Evolutionary conservation across 176 grass and related monocot species (phyloP).

Genomic region (Rhynchospora pubera): DNA sequence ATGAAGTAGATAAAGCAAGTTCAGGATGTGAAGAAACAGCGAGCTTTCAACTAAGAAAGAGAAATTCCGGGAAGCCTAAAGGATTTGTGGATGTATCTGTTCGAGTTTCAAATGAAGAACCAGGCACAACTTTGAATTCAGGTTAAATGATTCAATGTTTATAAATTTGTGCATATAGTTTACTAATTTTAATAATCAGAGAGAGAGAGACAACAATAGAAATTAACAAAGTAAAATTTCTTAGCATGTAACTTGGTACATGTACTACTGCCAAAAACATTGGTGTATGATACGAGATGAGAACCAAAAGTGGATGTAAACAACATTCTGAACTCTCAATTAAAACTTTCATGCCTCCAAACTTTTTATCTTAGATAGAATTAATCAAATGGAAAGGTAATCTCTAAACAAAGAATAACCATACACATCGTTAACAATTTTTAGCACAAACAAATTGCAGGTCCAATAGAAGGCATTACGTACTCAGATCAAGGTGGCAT

Average conservation of each 20-base stretch:
- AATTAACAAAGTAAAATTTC: neutral
- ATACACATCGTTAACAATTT: neutral
- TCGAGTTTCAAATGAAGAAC: slow-evolving; percentile 43
- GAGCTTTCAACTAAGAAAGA: slow-evolving; percentile 73
- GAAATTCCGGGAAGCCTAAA: slow-evolving; percentile 51
- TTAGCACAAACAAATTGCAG: slow-evolving; percentile 31
- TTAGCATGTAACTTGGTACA: neutral
- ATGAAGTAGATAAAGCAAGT: slow-evolving; percentile 12
- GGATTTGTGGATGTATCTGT: slow-evolving; percentile 77
- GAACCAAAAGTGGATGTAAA: neutral
- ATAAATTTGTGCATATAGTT: neutral
- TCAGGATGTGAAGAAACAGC: slow-evolving; percentile 42
- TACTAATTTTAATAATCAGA: neutral
- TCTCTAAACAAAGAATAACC: neutral
- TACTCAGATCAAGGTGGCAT: slow-evolving; percentile 52
- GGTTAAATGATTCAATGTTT: slow-evolving; percentile 21
- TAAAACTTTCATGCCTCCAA: neutral
- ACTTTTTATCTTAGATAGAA: neutral
- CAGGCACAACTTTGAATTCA: slow-evolving; percentile 14
- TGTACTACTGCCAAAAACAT: neutral
- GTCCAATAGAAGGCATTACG: slow-evolving; percentile 37
- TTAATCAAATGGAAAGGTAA: neutral
- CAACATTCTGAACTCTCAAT: neutral
- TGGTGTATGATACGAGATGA: neutral
- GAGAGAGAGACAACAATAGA: neutral